Evolutionary conservation across 2,329 filamentous ascomycete genomes (phyloP), one percentile per base, ranked within the genome.

Genomic region (Colletotrichum cuscutae): DNA sequence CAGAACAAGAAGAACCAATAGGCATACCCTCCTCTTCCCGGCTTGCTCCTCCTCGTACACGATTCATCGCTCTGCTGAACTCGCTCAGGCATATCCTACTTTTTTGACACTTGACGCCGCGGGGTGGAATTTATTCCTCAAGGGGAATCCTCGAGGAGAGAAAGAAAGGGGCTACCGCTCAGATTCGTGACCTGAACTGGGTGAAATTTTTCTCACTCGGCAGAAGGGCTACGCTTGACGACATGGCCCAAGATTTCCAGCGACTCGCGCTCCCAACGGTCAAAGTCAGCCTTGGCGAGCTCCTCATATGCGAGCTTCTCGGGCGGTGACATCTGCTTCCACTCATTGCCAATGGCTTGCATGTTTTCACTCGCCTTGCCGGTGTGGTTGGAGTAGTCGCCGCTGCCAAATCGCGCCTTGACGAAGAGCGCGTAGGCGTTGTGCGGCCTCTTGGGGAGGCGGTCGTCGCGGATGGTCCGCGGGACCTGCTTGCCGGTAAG

Each of bases 391-490:
- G 35, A 54, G 30, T 76, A 75, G 0, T 80, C 77, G 53, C 81
- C 81, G 35, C 78, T 77, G 8, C 76, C 76, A 78, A 80, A 84
- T 69, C 82, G 82, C 12, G 82, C 77, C 77, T 82, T 81, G 69
- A 82, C 68, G 78, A 80, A 90, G 4, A 80, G 68, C 9, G 66
- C 60, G 75, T 77, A 89, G 30, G 82, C 28, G 13, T 65, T 77
- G 13, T 46, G 0, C 12, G 84, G 76, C 46, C 74, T 76, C 78
- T 84, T 86, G 74, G 89, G 89, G 42, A 81, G 74, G 53, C 89
- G 88, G 3, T 84, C 80, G 76, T 91, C 89, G 2, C 73, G 74
- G 75, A 90, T 84, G 22, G 66, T 1, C 22, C 64, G n/a, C 26
- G 67, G 56, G 74, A 78, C 77, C 75, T 78, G 77, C 22, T 32